Percentiles rank a stretch among this genome's conserved stretches.
These are phyloP conservation scores for Leonotis leonurus DNA, from an alignment of 257 asterid genomes.

Conservation along the genomic window DNA sequence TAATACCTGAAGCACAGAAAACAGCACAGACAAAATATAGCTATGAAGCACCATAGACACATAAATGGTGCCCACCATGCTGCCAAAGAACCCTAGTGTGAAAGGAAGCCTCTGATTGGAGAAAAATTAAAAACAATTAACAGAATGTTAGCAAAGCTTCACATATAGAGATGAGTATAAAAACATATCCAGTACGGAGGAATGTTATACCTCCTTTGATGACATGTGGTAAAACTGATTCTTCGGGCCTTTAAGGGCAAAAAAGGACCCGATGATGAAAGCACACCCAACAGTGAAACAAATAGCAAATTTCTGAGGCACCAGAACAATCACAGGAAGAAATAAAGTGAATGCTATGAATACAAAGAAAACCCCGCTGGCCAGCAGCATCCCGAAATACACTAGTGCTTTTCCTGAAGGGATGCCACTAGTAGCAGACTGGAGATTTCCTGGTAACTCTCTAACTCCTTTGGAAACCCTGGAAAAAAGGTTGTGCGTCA, in stretches of 20 bases:
- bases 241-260: slow-evolving; percentile 81
- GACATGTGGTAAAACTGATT: slow-evolving; percentile 79
- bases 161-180: neutral
- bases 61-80: slow-evolving; percentile 87
- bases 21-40: slow-evolving; percentile 77
- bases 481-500: slow-evolving; percentile 10
- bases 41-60: slow-evolving; percentile 96
- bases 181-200: neutral
- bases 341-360: slow-evolving; percentile 80
- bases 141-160: slow-evolving; percentile 16
- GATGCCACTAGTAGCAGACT: slow-evolving; percentile 85
- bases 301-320: slow-evolving; percentile 88
- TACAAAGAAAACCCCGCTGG: slow-evolving; percentile 78
- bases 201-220: slow-evolving; percentile 65
- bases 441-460: slow-evolving; percentile 82
- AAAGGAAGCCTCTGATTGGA: slow-evolving; percentile 95
- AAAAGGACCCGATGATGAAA: slow-evolving; percentile 81
- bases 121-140: slow-evolving; percentile 12
- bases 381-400: slow-evolving; percentile 80
- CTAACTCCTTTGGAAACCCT: slow-evolving; percentile 91
- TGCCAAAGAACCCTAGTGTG: slow-evolving; percentile 76
- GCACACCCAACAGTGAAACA: slow-evolving; percentile 85
- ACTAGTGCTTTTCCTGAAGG: slow-evolving; percentile 90
- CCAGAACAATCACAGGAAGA: slow-evolving; percentile 83
- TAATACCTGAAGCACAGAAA: slow-evolving; percentile 82